Conservation (phyloP, 2,329 filamentous ascomycete genomes). For the Fonsecaea pugnacius region DNA sequence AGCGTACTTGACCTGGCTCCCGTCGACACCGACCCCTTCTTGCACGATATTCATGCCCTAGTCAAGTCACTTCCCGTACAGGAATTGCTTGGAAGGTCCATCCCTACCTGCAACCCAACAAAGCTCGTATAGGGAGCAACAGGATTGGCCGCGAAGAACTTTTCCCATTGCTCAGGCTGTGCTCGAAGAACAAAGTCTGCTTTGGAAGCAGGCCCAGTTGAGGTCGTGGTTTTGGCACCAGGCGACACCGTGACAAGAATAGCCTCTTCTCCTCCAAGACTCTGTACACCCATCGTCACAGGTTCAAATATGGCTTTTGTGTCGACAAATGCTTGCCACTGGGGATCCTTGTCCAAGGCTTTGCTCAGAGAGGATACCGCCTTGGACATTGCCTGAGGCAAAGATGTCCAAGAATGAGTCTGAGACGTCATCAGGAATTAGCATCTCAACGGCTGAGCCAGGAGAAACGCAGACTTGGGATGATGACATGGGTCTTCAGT, state of each 20-base stretch:
- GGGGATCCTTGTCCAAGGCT: conserved; percentile 29
- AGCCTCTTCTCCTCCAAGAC: conserved; percentile 30
- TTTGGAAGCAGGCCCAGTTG: conserved; percentile 28
- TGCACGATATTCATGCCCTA: conserved; percentile 54
- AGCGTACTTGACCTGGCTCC: conserved; percentile 52
- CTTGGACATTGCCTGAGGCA: conserved; percentile 33
- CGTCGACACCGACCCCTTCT: conserved; percentile 53
- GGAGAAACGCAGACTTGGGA: background rate
- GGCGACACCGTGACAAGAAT: conserved; percentile 31
- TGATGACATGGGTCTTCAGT: background rate
- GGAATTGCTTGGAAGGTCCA: background rate
- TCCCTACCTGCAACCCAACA: conserved; percentile 32
- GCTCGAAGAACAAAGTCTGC: conserved; percentile 33
- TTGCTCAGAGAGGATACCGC: conserved; percentile 31
- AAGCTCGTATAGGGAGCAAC: conserved; percentile 35
- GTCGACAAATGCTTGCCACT: conserved; percentile 35
- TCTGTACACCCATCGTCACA: conserved; percentile 33
- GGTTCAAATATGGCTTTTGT: conserved; percentile 36
- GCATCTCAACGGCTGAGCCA: background rate
- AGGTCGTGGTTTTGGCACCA: conserved; percentile 26
- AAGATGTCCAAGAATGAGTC: conserved; percentile 30
- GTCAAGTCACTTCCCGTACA: background rate
- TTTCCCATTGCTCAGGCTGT: conserved; percentile 34
- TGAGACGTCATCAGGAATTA: background rate
- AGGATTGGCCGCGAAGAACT: conserved; percentile 34